phyloP scores from a whole-genome alignment of 768 basidiomycete species.

The Leccinellum albellum region DNA sequence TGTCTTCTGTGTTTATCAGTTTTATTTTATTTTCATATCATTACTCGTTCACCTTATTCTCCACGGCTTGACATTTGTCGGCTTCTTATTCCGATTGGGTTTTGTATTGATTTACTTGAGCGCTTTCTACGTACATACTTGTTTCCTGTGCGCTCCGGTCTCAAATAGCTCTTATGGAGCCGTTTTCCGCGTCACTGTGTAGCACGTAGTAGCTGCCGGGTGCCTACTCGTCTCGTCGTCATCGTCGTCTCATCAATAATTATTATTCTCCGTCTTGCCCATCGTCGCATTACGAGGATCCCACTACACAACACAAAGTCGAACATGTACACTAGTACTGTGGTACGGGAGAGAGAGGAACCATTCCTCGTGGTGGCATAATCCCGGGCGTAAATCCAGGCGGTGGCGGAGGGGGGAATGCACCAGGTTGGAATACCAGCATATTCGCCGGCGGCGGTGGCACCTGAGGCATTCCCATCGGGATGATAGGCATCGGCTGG shows the following conservation, averaged over 20 bases:
- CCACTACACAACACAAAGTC: not conserved
- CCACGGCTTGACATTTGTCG: constrained; percentile 21
- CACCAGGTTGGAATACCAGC: constrained; percentile 40
- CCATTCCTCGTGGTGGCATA: constrained; percentile 34
- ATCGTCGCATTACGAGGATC: not conserved
- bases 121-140: constrained; percentile 22
- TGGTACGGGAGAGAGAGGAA: constrained; percentile 40
- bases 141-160: constrained; percentile 31
- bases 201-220: constrained; percentile 32
- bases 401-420: constrained; percentile 61
- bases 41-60: constrained; percentile 29
- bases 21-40: constrained; percentile 30
- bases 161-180: constrained; percentile 20
- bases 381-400: constrained; percentile 59
- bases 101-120: constrained; percentile 22
- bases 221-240: constrained; percentile 26
- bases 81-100: constrained; percentile 27
- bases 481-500: constrained; percentile 25
- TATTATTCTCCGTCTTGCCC: constrained; percentile 17
- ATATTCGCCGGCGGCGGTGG: constrained; percentile 35
- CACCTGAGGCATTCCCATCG: constrained; percentile 31
- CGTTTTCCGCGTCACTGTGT: constrained; percentile 32
- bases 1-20: constrained; percentile 21
- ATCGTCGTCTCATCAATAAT: constrained; percentile 19
- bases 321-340: constrained; percentile 23